phyloP scores from a whole-genome alignment of 129 eudicot species.

The Rutidosis leptorrhynchoides region DNA sequence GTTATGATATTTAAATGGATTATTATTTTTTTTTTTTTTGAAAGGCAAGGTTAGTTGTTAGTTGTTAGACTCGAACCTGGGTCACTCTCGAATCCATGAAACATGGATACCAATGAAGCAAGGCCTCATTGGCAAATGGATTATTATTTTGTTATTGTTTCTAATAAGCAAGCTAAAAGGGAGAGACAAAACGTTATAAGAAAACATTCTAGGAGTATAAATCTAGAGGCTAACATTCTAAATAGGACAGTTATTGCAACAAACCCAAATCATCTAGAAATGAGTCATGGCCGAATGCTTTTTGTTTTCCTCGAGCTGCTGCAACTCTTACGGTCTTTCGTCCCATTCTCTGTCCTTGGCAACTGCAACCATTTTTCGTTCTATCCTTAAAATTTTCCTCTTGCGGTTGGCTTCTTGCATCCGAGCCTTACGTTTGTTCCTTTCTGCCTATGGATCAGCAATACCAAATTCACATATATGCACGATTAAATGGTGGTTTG shows the following conservation, averaged over 20 bases:
- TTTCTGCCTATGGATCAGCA: constrained; percentile 49
- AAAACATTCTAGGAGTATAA: no score
- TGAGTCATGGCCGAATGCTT: constrained; percentile 39
- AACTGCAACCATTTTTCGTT: constrained; percentile 94
- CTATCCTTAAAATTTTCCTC: constrained; percentile 58
- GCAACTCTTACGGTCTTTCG: constrained; percentile 61
- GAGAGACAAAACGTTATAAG: no score
- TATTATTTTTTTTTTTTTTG: no score
- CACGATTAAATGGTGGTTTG: background rate
- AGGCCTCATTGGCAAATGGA: no score
- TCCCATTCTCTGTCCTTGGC: constrained; percentile 99
- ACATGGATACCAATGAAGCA: no score
- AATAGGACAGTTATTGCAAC: background rate
- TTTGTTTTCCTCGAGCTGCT: constrained; percentile 64
- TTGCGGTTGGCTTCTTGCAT: constrained; percentile 79
- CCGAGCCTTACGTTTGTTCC: constrained; percentile 70
- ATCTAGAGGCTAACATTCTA: background rate
- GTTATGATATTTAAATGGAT: no score
- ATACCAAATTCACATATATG: constrained; percentile 15
- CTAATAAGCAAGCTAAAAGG: no score
- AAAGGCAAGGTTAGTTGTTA: no score
- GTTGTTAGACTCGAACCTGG: no score
- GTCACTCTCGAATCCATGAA: no score
- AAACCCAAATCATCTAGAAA: background rate
- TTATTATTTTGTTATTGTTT: no score